Evolutionary conservation across 164 flowering plant genomes (phyloP), one percentile per base, ranked within the genome.

Genomic region (Magnolia kwangsiensis): DNA sequence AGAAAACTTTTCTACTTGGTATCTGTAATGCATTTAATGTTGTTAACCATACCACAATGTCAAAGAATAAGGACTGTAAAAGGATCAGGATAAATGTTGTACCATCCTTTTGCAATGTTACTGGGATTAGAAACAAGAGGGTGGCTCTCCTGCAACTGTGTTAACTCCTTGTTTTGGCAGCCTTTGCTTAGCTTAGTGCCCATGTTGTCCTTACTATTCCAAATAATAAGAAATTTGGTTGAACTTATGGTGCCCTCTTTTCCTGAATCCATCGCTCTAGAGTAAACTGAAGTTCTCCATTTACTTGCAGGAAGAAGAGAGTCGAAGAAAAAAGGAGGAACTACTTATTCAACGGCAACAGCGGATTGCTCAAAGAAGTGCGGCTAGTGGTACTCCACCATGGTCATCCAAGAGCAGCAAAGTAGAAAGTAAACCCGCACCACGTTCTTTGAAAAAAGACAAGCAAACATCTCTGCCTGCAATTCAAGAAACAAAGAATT

Each of bases 281-380:
- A 55, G 77, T 6, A 19, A 63, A 63, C 71, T 5, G 51, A 63
- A 45, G 20, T 69, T 74, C 65, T 37, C 50, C 51, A 37, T 37
- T 69, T 74, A 19, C 14, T n/a, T 72, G 50, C 84, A 92, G 97
- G 98, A 95, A 79, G 96, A 91, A 83, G 97, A 95, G 83, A 86
- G 71, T 27, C 84, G 89, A 70, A 91, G 80, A 88, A 89, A 80
- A 86, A 81, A 77, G 89, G 97, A 95, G 80, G 92, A 92, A 82
- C 75, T 90, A 66, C 31, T 75, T 63, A 76, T 85, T 76, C 87
- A 89, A 77, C 90, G 98, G 23, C 96, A 90, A 81, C 90, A 89
- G 84, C 83, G 98, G 78, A 95, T 95, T 80, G 93, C 98, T 49
- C 95, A 95, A 86, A 89, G 94, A 85, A 95, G 92, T 83, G 82